Conservation (phyloP, 495 filamentous ascomycete species). For the Penicillium egyptiacum region DNA sequence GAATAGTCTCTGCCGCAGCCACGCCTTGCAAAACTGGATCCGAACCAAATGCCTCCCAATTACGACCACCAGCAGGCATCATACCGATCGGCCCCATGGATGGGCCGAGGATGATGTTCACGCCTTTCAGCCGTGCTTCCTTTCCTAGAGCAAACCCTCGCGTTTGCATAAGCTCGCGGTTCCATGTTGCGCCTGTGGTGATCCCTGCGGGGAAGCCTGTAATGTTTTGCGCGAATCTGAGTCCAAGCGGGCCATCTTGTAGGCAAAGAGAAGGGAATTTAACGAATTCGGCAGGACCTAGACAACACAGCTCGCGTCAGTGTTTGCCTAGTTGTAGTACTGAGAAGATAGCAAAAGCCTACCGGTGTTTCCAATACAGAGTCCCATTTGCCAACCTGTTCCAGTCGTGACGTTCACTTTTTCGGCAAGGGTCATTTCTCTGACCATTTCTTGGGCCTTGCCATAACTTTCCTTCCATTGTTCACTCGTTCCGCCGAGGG, state of each 20-base stretch:
- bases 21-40: slow-evolving; percentile 76
- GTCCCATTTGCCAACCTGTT: slow-evolving; percentile 85
- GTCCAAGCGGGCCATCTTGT: slow-evolving; percentile 85
- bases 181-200: slow-evolving; percentile 87
- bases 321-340: not conserved
- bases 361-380: slow-evolving; percentile 87
- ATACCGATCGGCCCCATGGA: slow-evolving; percentile 77
- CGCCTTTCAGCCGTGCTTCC: slow-evolving; percentile 68
- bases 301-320: not conserved
- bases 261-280: slow-evolving; percentile 84
- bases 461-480: slow-evolving; percentile 76
- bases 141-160: slow-evolving; percentile 65
- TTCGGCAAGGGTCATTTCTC: slow-evolving; percentile 79
- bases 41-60: slow-evolving; percentile 84
- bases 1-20: slow-evolving; percentile 66
- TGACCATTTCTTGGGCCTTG: slow-evolving; percentile 77
- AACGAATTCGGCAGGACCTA: slow-evolving; percentile 62
- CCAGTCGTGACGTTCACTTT: slow-evolving; percentile 96
- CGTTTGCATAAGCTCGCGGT: slow-evolving; percentile 71
- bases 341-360: slow-evolving; percentile 3
- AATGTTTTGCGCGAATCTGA: slow-evolving; percentile 72
- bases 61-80: slow-evolving; percentile 82
- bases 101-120: slow-evolving; percentile 76
- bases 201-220: slow-evolving; percentile 84
- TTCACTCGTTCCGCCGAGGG: slow-evolving; percentile 70